Percentiles rank a stretch among this genome's conserved stretches.
Evolutionary conservation across 2,329 filamentous ascomycete species (phyloP).

Genomic region (Alternaria incomplexa): DNA sequence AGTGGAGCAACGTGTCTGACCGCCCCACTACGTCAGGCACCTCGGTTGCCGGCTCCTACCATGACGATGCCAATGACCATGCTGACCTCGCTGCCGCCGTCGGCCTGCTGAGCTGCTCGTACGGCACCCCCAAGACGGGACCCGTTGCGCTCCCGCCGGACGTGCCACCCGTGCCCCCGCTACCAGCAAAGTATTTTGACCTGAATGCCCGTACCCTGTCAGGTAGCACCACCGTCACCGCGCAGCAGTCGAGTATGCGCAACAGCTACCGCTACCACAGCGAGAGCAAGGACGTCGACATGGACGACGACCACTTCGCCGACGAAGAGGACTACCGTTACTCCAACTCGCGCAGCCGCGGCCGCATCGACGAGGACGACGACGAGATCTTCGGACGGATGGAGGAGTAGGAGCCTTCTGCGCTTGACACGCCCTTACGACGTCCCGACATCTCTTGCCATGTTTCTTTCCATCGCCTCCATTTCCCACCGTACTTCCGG

Average conservation of each 20-base stretch:
- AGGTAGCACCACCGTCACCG: slow-evolving; percentile 60
- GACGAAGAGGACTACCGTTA: slow-evolving; percentile 70
- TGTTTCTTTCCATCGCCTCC: slow-evolving; percentile 7
- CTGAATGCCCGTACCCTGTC: slow-evolving; percentile 60
- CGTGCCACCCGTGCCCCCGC: slow-evolving; percentile 84
- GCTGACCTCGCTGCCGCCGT: slow-evolving; percentile 88
- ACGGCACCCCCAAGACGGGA: slow-evolving; percentile 76
- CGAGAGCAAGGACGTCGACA: slow-evolving; percentile 55
- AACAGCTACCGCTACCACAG: slow-evolving; percentile 65
- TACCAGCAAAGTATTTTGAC: slow-evolving; percentile 79
- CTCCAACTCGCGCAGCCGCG: slow-evolving; percentile 53
- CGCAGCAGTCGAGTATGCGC: slow-evolving; percentile 65
- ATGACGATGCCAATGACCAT: slow-evolving; percentile 71
- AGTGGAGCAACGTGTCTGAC: slow-evolving; percentile 71
- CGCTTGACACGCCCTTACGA: slow-evolving; percentile 8
- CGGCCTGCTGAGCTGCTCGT: slow-evolving; percentile 88
- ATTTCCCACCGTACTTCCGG: slow-evolving; percentile 18
- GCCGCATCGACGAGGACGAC: slow-evolving; percentile 83
- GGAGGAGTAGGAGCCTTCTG: slow-evolving; percentile 67
- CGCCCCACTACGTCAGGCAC: slow-evolving; percentile 75
- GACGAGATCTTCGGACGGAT: slow-evolving; percentile 95
- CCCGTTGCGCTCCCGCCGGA: slow-evolving; percentile 70
- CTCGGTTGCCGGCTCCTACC: slow-evolving; percentile 67
- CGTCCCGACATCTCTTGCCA: slow-evolving; percentile 11
- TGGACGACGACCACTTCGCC: slow-evolving; percentile 64